Percentiles rank a stretch among this genome's conserved stretches.
phyloP scores from a whole-genome alignment of 169 alveolate genomes.

The Babesia divergens region DNA sequence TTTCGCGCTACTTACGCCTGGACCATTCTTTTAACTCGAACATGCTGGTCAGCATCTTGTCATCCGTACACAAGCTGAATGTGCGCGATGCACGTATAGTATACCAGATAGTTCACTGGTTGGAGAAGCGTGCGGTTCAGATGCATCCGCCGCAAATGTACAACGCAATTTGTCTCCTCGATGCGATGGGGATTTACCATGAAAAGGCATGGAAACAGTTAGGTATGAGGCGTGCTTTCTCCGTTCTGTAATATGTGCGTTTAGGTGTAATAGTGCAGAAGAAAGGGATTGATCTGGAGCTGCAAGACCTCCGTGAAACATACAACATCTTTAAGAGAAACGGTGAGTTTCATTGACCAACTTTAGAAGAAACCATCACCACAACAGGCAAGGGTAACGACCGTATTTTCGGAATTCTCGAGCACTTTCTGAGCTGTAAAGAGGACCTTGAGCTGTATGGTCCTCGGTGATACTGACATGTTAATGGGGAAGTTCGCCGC shows the following conservation, averaged over 20 bases:
- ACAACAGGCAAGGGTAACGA: conserved; percentile 73
- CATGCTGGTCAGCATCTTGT: conserved; percentile 71
- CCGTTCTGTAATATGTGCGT: too few relatives aligned
- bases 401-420: conserved; percentile 75
- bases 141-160: conserved; percentile 75
- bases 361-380: background rate
- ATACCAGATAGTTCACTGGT: conserved; percentile 73
- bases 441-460: conserved; percentile 74
- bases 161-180: conserved; percentile 62
- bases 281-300: conserved; percentile 73
- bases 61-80: conserved; percentile 52
- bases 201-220: conserved; percentile 79
- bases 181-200: conserved; percentile 71
- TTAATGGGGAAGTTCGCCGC: conserved; percentile 6
- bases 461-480: conserved; percentile 36
- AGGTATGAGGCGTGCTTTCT: conserved; percentile 11
- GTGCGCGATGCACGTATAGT: conserved; percentile 71
- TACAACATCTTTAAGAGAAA: conserved; percentile 65
- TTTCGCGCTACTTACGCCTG: conserved; percentile 74
- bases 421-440: conserved; percentile 70
- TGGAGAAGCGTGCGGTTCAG: conserved; percentile 71
- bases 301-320: conserved; percentile 43
- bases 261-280: conserved; percentile 76
- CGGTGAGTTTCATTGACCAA: conserved; percentile 18
- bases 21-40: conserved; percentile 78